Base-by-base conservation (phyloP, 2,329 filamentous ascomycete genomes). In the Colletotrichum tanaceti region DNA sequence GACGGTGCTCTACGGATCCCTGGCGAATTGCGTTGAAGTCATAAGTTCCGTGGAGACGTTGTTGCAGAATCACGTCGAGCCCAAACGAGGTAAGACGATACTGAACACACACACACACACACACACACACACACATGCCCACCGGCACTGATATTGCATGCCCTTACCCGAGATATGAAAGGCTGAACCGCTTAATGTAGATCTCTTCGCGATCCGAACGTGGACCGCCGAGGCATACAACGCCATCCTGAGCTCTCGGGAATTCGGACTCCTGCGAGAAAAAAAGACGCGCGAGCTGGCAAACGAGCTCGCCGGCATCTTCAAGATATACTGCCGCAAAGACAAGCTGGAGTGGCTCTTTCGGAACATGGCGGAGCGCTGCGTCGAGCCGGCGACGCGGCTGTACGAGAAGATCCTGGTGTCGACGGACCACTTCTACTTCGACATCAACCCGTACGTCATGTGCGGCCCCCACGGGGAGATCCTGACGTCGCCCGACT, bases 221-320 rank as follows among this genome's bases (percentile, higher is more conserved):
- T 81, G 79, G 79, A 76, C 75, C 11, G 78, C 78, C 11, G 79
- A 81, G 54, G 76, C 78, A 4, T 77, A 78, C 62, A 79, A 77
- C 52, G 77, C 79, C 22, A 61, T 81, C 14, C 65, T 81, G 22
- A 77, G 74, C 53, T 73, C 75, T 5, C 74, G 74, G 5, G 71
- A 74, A 7, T 80, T 79, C 64, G 65, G 59, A 46, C n/a, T 43
- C 1, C 67, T 73, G 10, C 76, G 78, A 13, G 63, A 72, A 1
- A 65, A 65, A 11, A 71, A 72, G n/a, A 68, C 72, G 47, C 72
- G 70, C 7, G 73, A 76, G 3, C 68, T 81, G 53, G 77, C 75
- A 0, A 24, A 68, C 2, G 74, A 78, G 3, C 72, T 81, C 3
- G 75, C 70, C 5, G 50, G 68, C 6, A 71, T 75, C 2, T 73